A percentile compares a stretch with the other conserved stretches of the same genome.
Conservation (phyloP, 2,329 filamentous ascomycete genomes). For the Aspergillus quadrilineatus region DNA sequence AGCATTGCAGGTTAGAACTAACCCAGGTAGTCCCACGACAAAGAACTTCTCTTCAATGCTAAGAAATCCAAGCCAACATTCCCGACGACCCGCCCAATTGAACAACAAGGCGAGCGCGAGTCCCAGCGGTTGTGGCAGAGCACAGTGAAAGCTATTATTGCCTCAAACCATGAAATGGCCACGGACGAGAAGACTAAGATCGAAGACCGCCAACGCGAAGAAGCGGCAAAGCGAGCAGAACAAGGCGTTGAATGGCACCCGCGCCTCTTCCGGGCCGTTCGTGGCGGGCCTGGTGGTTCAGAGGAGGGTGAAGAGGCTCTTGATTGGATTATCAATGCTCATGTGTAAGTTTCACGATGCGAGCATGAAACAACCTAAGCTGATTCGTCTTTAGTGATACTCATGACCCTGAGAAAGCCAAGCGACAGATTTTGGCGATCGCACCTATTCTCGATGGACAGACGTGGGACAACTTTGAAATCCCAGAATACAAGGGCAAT, state of each 20-base stretch:
- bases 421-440: conserved; percentile 81
- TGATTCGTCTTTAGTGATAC: conserved; percentile 52
- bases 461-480: conserved; percentile 55
- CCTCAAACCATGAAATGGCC: conserved; percentile 80
- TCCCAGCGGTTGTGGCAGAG: conserved; percentile 84
- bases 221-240: conserved; percentile 75
- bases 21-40: conserved; percentile 71
- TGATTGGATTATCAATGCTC: conserved; percentile 91
- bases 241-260: conserved; percentile 85
- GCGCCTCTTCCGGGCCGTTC: conserved; percentile 75
- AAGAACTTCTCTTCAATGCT: conserved; percentile 87
- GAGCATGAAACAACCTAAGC: background rate
- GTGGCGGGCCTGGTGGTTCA: conserved; percentile 65
- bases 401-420: conserved; percentile 65
- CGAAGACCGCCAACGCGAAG: conserved; percentile 86
- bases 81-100: conserved; percentile 71
- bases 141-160: conserved; percentile 77
- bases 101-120: conserved; percentile 86
- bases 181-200: conserved; percentile 97
- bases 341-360: conserved; percentile 60
- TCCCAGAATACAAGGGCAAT: conserved; percentile 50
- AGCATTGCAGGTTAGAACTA: conserved; percentile 4
- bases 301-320: conserved; percentile 85
- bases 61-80: conserved; percentile 71
- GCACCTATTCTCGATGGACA: conserved; percentile 83